These are phyloP conservation scores for Cydonia oblonga DNA, from an alignment of 331 rosid species.

Conservation along the genomic window DNA sequence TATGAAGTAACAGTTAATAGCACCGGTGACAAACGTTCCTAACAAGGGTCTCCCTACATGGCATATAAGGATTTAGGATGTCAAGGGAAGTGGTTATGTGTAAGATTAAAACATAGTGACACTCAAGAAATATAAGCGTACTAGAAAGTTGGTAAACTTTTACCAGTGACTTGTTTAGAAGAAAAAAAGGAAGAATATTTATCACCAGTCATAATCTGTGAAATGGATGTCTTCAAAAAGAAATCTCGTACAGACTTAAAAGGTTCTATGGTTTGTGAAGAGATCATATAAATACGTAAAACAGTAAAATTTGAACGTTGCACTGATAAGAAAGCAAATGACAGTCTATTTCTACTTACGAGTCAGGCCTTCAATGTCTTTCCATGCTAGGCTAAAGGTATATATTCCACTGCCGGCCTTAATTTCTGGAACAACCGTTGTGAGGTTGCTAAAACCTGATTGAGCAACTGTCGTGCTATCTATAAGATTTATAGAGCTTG, in stretches of 20 bases:
- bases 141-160: not conserved
- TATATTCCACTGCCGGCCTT: conserved; percentile 52
- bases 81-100: not conserved
- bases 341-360: conserved; percentile 42
- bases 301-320: not conserved
- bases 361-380: conserved; percentile 37
- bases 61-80: conserved; percentile 2
- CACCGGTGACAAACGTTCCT: not conserved
- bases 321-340: not conserved
- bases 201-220: not conserved
- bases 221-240: not conserved
- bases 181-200: not conserved
- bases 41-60: not conserved
- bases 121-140: not conserved
- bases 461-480: conserved; percentile 57
- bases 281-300: not conserved
- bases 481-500: conserved; percentile 60
- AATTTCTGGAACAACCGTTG: conserved; percentile 35
- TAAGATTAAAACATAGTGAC: not conserved
- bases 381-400: conserved; percentile 60
- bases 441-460: conserved; percentile 23
- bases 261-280: not conserved
- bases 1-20: not conserved
- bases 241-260: not conserved
- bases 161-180: too few relatives aligned